phyloP scores from a whole-genome alignment of 129 eudicot species.

The Artemisia argyi region DNA sequence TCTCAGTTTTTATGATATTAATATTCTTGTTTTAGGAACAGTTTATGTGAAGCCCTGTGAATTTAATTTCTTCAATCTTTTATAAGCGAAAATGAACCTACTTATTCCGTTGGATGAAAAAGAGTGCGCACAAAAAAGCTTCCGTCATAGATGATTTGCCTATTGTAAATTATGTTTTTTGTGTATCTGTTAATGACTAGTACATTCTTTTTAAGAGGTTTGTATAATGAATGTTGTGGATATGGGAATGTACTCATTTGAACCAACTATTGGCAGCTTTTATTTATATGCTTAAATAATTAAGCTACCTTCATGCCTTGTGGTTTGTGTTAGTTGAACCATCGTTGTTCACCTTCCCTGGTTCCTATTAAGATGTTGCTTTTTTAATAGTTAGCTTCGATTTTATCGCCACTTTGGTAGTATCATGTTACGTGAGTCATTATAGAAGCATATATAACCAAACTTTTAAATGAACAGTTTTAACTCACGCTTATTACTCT shows the following conservation, averaged over 20 bases:
- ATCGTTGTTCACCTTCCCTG: too few species aligned
- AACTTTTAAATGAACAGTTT: too few species aligned
- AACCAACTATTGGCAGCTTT: slow-evolving; percentile 20
- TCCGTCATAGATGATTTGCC: not conserved
- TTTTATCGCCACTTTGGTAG: too few species aligned
- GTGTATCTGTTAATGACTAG: not conserved
- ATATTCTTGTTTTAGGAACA: not conserved
- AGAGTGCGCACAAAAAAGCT: not conserved
- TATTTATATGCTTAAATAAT: slow-evolving; percentile 12
- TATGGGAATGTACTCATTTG: slow-evolving; percentile 28
- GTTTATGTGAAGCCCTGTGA: not conserved
- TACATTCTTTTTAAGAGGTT: not conserved
- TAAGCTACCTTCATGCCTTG: slow-evolving; percentile 1
- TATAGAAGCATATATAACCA: too few species aligned
- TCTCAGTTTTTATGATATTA: not conserved
- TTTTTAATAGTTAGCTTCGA: too few species aligned
- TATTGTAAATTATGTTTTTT: not conserved
- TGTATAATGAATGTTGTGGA: slow-evolving; percentile 19
- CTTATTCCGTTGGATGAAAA: not conserved
- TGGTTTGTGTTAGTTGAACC: too few species aligned
- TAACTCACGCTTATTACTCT: too few species aligned
- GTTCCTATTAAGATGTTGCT: too few species aligned
- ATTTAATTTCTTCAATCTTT: not conserved
- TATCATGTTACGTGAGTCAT: too few species aligned
- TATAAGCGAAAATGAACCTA: not conserved